Percentiles rank a stretch among this genome's conserved stretches.
Conservation (phyloP, 371 early-diverging fungal genomes). For the Blyttiomyces sp. region DNA sequence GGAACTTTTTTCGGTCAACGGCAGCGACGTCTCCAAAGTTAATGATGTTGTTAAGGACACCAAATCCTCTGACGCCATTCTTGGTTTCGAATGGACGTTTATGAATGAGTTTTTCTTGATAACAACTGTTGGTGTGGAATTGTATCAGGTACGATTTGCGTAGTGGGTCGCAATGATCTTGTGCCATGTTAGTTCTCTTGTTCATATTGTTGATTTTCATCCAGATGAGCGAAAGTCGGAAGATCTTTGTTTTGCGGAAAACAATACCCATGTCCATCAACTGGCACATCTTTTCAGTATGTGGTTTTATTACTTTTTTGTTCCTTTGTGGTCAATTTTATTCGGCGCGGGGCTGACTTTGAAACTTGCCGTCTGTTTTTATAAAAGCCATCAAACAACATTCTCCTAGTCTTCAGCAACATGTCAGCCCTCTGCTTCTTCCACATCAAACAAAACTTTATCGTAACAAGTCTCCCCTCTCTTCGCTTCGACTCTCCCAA, state of each 20-base stretch:
- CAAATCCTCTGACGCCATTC: constrained; percentile 33
- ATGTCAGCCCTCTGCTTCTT: background rate
- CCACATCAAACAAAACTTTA: constrained; percentile 8
- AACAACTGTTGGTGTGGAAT: constrained; percentile 25
- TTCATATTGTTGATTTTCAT: background rate
- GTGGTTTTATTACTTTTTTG: background rate
- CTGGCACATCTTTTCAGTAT: constrained; percentile 13
- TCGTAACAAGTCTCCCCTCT: background rate
- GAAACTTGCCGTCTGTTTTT: background rate
- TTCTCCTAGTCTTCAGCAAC: constrained; percentile 1
- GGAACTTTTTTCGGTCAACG: constrained; percentile 1
- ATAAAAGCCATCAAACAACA: constrained; percentile 2
- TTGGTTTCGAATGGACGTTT: constrained; percentile 45
- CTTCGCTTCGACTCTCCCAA: no score
- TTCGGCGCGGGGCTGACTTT: no score
- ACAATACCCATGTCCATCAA: background rate
- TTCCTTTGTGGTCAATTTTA: background rate
- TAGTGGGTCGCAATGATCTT: background rate
- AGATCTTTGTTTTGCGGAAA: constrained; percentile 18
- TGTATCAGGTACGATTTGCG: constrained; percentile 25
- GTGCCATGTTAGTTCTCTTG: background rate
- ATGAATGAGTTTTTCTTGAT: constrained; percentile 27
- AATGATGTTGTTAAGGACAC: constrained; percentile 18
- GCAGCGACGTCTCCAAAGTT: background rate
- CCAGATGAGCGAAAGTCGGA: constrained; percentile 10